Percentiles rank a stretch among this genome's conserved stretches.
Evolutionary conservation across 2,329 filamentous ascomycete species (phyloP).

Genomic region (Aspergillus sp.): DNA sequence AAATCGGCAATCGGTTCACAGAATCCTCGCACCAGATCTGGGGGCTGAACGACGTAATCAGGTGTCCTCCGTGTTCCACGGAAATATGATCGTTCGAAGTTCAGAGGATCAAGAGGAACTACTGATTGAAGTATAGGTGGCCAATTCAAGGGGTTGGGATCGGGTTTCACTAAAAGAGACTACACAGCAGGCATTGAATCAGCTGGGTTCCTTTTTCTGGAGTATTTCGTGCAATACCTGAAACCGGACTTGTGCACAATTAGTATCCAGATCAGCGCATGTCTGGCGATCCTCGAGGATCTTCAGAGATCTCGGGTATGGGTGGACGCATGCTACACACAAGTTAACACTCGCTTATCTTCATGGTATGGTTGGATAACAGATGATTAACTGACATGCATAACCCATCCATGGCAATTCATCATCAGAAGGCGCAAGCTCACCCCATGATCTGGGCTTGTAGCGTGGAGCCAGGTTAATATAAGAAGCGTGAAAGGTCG

Average conservation of each 20-base stretch:
- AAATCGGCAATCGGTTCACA: slow-evolving; percentile 30
- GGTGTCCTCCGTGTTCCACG: slow-evolving; percentile 26
- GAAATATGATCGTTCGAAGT: slow-evolving; percentile 24
- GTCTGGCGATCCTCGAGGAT: slow-evolving; percentile 35
- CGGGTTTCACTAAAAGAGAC: slow-evolving; percentile 26
- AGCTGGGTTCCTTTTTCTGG: neutral
- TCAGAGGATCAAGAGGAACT: slow-evolving; percentile 18
- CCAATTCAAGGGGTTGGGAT: slow-evolving; percentile 27
- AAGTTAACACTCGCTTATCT: slow-evolving; percentile 5
- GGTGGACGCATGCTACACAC: slow-evolving; percentile 39
- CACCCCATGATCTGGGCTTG: slow-evolving; percentile 25
- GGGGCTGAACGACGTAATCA: slow-evolving; percentile 9
- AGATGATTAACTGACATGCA: slow-evolving; percentile 29
- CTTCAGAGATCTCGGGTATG: slow-evolving; percentile 26
- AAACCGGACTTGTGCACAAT: slow-evolving; percentile 23
- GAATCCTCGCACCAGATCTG: slow-evolving; percentile 36
- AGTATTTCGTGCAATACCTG: slow-evolving; percentile 23
- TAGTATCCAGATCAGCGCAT: slow-evolving; percentile 35
- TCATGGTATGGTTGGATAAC: neutral
- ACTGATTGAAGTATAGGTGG: slow-evolving; percentile 26
- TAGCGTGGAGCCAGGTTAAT: slow-evolving; percentile 13
- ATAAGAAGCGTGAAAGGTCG: slow-evolving; percentile 30
- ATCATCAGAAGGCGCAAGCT: slow-evolving; percentile 12
- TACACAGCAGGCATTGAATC: slow-evolving; percentile 6
- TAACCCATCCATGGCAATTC: slow-evolving; percentile 35